A percentile compares a stretch with the other conserved stretches of the same genome.
phyloP scores from a whole-genome alignment of 1,284 basidiomycete genomes.

The Sanguinoderma infundibulare region DNA sequence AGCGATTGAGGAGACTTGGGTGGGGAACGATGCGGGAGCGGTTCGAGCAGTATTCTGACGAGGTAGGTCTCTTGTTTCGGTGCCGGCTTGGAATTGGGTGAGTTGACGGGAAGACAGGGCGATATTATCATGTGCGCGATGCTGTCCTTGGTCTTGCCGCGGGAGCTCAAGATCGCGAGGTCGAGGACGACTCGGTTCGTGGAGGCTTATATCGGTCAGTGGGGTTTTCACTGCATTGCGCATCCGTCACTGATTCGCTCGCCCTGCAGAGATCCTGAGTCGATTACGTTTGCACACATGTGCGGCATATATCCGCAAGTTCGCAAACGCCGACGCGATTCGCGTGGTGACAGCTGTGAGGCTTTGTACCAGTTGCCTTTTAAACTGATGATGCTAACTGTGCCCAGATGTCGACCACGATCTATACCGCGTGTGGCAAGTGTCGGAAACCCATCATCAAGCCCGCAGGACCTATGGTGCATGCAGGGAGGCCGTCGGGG shows the following conservation, averaged over 20 bases:
- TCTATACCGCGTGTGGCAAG: slow-evolving; percentile 67
- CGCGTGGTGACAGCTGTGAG: slow-evolving; percentile 55
- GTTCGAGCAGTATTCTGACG: slow-evolving; percentile 64
- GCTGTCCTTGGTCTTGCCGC: slow-evolving; percentile 59
- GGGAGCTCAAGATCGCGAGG: slow-evolving; percentile 54
- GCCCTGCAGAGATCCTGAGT: slow-evolving; percentile 56
- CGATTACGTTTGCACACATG: slow-evolving; percentile 63
- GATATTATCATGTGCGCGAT: slow-evolving; percentile 80
- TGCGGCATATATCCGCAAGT: slow-evolving; percentile 75
- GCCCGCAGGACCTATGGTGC: slow-evolving; percentile 13
- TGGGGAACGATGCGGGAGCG: slow-evolving; percentile 61
- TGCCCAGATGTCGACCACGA: slow-evolving; percentile 63
- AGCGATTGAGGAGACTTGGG: slow-evolving; percentile 51
- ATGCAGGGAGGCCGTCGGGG: slow-evolving; percentile 36
- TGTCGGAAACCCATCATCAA: slow-evolving; percentile 62
- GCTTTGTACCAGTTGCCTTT: background rate
- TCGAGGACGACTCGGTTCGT: slow-evolving; percentile 56
- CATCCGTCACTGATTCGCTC: background rate
- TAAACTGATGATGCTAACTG: background rate
- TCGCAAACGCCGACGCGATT: slow-evolving; percentile 53
- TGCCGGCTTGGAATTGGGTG: no score
- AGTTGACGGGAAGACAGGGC: slow-evolving; percentile 47
- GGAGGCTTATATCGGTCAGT: slow-evolving; percentile 71
- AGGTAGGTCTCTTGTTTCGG: slow-evolving; percentile 43
- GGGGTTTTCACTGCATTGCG: background rate